phyloP scores from a whole-genome alignment of 495 filamentous ascomycete species.

The Penicillium soppii region DNA sequence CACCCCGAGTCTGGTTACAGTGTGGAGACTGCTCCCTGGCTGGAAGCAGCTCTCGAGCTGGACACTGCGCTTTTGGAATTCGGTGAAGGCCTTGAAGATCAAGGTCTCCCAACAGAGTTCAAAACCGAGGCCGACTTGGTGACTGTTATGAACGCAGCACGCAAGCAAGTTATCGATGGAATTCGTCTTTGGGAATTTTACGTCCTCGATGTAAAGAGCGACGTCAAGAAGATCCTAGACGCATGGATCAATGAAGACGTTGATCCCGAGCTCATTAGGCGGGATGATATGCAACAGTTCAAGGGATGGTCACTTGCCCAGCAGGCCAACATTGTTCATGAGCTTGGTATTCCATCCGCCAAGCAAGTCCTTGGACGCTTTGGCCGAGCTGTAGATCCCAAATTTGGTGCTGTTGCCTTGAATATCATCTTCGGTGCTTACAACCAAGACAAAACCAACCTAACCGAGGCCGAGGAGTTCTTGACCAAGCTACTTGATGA shows the following conservation, averaged over 20 bases:
- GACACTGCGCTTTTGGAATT: slow-evolving; percentile 83
- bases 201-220: slow-evolving; percentile 72
- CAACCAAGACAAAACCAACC: slow-evolving; percentile 44
- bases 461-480: slow-evolving; percentile 41
- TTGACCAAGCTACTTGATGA: slow-evolving; percentile 70
- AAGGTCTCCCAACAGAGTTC: slow-evolving; percentile 73
- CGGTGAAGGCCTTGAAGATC: slow-evolving; percentile 60
- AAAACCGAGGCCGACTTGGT: slow-evolving; percentile 71
- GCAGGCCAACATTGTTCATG: slow-evolving; percentile 60
- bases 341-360: slow-evolving; percentile 63
- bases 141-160: slow-evolving; percentile 79
- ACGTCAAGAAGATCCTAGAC: slow-evolving; percentile 64
- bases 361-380: slow-evolving; percentile 78
- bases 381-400: slow-evolving; percentile 64
- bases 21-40: slow-evolving; percentile 86
- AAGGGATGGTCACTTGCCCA: slow-evolving; percentile 54
- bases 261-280: slow-evolving; percentile 36
- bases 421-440: slow-evolving; percentile 68
- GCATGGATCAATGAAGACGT: slow-evolving; percentile 64
- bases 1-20: slow-evolving; percentile 98
- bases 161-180: slow-evolving; percentile 71
- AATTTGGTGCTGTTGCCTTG: slow-evolving; percentile 66
- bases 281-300: slow-evolving; percentile 40
- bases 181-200: slow-evolving; percentile 94
- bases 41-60: slow-evolving; percentile 82